These are phyloP conservation scores for Globisporangium nodosum DNA, from an alignment of 352 stramenopile genomes.

Conservation along the genomic window DNA sequence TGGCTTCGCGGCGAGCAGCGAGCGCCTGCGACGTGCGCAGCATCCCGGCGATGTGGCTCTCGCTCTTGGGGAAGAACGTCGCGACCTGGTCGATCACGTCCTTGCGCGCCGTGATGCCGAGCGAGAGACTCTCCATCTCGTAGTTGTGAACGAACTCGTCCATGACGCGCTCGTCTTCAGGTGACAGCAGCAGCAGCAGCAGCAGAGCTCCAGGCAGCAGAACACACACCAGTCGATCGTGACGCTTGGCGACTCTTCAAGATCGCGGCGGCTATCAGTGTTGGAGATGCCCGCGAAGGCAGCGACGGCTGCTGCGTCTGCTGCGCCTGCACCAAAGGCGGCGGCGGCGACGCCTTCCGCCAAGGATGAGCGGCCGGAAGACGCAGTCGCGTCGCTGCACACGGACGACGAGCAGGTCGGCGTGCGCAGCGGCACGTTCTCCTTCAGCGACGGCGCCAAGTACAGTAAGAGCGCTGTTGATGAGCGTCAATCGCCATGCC, in stretches of 20 bases:
- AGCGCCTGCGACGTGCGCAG: constrained; percentile 41
- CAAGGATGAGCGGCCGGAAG: constrained; percentile 18
- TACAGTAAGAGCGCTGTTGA: constrained; percentile 31
- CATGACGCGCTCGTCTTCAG: constrained; percentile 16
- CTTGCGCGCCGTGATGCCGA: constrained; percentile 54
- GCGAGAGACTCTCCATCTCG: constrained; percentile 71
- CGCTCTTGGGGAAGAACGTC: constrained; percentile 34
- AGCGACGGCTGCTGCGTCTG: background rate
- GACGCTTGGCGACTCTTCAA: constrained; percentile 15
- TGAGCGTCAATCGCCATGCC: too few species aligned
- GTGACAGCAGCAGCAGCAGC: too few species aligned
- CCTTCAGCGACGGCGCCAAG: constrained; percentile 56
- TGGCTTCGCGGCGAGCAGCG: constrained; percentile 25
- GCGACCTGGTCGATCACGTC: constrained; percentile 46
- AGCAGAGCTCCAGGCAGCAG: too few species aligned
- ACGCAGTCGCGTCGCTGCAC: constrained; percentile 10
- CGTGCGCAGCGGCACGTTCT: constrained; percentile 46
- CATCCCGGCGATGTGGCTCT: constrained; percentile 26
- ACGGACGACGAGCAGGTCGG: constrained; percentile 29
- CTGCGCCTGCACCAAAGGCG: constrained; percentile 14
- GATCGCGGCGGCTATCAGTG: constrained; percentile 8
- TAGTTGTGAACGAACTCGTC: constrained; percentile 68
- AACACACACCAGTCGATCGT: too few species aligned
- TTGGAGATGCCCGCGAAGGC: background rate
- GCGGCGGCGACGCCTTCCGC: constrained; percentile 7